Evolutionary conservation across 805 yeast genomes (phyloP), one percentile per base, ranked within the genome.

Genomic region (Debaryomyces hansenii): DNA sequence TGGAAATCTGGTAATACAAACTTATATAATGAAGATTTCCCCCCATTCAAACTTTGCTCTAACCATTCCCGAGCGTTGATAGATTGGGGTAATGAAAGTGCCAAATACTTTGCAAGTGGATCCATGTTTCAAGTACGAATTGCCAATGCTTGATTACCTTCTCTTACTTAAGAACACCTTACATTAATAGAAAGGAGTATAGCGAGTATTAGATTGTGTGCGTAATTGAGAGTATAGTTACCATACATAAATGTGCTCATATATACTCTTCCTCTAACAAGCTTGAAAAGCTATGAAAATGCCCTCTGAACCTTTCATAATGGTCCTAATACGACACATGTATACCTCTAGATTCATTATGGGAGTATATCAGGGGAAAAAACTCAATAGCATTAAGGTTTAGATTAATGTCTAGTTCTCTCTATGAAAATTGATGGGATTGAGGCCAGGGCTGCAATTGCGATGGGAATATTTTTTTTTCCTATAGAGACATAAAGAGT

Each of bases 1-100:
- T 94, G 92, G 69, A 94, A 92, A 51, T 77, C 82, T 6, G 98
- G 98, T 42, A 90, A 74, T 31, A 74, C 71, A 48, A 87, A 79
- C 46, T 77, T 70, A 44, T 75, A 65, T 29, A 88, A 73, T 41
- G 80, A 83, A 35, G 79, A 75, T 54, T 72, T 77, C 16, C 90
- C 91, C 18, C 75, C 79, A 49, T 78, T 68, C 48, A 85, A 69
- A 27, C 70, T 64, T 42, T 75, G 65, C 53, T 83, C 81, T 48
- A 88, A 67, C 83, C 85, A 84, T 46, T 66, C 69, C 55, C 59
- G 63, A 32, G 77, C 68, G 37, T 78, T 64, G 35, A 67, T 70
- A 1, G 83, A 70, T 47, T 77, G 76, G 4, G 89, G 87, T 48
- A 79, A 73, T 11, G 85, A 85, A 45, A 86, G 72, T 46, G 84